Evolutionary conservation across 805 yeast species (phyloP).

Genomic region (Ogataea corticis): DNA sequence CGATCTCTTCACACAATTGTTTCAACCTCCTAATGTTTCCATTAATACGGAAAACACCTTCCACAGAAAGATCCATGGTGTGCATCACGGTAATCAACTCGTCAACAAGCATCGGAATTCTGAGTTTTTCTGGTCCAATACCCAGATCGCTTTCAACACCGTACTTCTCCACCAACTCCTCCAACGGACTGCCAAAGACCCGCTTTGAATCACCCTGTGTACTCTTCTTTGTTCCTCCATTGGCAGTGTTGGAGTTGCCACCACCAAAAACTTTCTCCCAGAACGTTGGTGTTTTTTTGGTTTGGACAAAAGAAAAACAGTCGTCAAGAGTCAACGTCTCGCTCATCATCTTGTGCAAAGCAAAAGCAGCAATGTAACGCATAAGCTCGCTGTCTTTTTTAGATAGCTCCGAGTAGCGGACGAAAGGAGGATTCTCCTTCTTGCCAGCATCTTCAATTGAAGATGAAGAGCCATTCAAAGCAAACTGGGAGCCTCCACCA

Average conservation of each 20-base stretch:
- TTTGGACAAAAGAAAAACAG: conserved; percentile 42
- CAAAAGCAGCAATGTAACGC: conserved; percentile 59
- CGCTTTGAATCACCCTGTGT: conserved; percentile 22
- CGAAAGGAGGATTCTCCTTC: conserved; percentile 27
- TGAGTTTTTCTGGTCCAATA: conserved; percentile 75
- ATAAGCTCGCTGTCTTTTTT: conserved; percentile 57
- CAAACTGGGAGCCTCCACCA: neutral
- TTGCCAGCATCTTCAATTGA: neutral
- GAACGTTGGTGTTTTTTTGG: conserved; percentile 45
- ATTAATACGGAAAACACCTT: conserved; percentile 93
- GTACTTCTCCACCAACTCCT: conserved; percentile 58
- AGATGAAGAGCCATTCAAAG: neutral
- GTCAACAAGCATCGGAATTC: conserved; percentile 84
- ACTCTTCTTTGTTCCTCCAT: conserved; percentile 7
- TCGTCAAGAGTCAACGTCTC: conserved; percentile 38
- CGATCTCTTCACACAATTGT: conserved; percentile 71
- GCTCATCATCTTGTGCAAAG: conserved; percentile 39
- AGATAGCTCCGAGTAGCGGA: conserved; percentile 65
- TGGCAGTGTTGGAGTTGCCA: conserved; percentile 1
- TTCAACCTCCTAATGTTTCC: conserved; percentile 87
- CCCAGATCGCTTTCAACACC: conserved; percentile 87
- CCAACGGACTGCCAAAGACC: conserved; percentile 81
- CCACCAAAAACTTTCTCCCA: conserved; percentile 51
- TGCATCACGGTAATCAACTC: conserved; percentile 81
- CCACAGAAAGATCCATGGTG: conserved; percentile 91